Base-by-base conservation (phyloP, 176 grass and related monocot species). In the Ensete ventricosum region DNA sequence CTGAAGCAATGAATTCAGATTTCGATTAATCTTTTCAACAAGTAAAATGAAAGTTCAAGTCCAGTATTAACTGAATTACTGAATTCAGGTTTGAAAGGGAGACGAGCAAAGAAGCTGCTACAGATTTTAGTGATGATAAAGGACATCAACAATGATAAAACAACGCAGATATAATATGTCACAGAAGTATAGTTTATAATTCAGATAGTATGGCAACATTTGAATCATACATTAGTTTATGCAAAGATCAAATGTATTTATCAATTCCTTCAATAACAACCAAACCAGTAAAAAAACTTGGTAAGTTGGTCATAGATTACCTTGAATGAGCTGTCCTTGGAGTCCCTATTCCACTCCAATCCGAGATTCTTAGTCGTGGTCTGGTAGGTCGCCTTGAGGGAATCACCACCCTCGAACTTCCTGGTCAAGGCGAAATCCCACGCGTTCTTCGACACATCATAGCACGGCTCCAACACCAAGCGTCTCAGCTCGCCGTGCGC, bases 341-440 rank as follows among this genome's bases (percentile, higher is more conserved):
- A 87, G 60, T 82, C 84, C 67, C 86, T 84, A 79, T 1, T 93
- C 95, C 95, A 98, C 82, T 98, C 86, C 48, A 98, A 78, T 6
- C 84, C 90, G n/a, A 98, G 75, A 29, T 89, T 70, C 76, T 91
- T 90, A 78, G 80, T 87, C 50, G 90, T 84, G 2, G 88, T 84
- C 26, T 91, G 86, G 86, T 94, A 99, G 52, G 84, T 87, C 26
- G 82, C 95, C 76, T 82, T 94, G 20, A 99, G 11, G 9, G 86
- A 50, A 64, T 94, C 82, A 66, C 86, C 88, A 9, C 84, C 84
- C 1, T 82, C 51, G 8, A 94, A 90, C 76, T 86, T 99, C 55
- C 59, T 87, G 55, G 82, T 72, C 74, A 99, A 65, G 55, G 84
- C 88, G 76, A 99, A 94, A 62, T 94, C 95, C 95, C 95, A 99